Percentiles rank a stretch among this genome's conserved stretches.
These are phyloP conservation scores for Teratosphaeria destructans DNA, from an alignment of 2,329 filamentous ascomycete genomes.

Conservation along the genomic window DNA sequence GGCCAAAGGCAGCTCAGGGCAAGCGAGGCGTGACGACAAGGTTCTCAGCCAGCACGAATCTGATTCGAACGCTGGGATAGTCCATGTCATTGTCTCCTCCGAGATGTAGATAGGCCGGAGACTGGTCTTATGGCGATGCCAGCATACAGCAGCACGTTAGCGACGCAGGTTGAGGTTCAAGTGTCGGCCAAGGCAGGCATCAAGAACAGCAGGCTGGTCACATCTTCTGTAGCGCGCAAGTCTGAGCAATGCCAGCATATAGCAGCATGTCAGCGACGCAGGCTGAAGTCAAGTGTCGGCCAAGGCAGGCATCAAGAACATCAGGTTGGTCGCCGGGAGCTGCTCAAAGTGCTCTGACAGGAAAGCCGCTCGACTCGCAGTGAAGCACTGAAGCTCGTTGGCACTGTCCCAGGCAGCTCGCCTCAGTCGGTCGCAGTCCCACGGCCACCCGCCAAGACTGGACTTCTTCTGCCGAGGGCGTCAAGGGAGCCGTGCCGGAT, in stretches of 20 bases:
- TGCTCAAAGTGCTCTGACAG: background rate
- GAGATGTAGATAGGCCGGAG: background rate
- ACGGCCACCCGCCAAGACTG: background rate
- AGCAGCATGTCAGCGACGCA: background rate
- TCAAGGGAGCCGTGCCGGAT: background rate
- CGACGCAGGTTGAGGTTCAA: background rate
- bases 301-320: background rate
- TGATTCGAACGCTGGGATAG: background rate
- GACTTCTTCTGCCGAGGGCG: background rate
- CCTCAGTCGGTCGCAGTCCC: background rate
- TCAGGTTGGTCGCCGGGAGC: background rate
- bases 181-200: background rate
- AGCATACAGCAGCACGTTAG: background rate
- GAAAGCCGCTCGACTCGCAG: background rate
- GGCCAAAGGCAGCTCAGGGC: background rate
- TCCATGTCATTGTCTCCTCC: background rate
- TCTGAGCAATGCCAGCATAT: background rate
- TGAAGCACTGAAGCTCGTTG: background rate
- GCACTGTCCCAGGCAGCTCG: background rate
- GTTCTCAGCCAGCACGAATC: background rate
- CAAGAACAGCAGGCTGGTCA: background rate
- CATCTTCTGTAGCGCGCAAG: background rate
- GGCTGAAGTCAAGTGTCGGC: background rate
- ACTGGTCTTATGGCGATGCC: background rate
- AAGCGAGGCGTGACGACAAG: background rate